Conservation (phyloP, 2,329 filamentous ascomycete genomes). For the Lasiodiplodia hormozganensis region DNA sequence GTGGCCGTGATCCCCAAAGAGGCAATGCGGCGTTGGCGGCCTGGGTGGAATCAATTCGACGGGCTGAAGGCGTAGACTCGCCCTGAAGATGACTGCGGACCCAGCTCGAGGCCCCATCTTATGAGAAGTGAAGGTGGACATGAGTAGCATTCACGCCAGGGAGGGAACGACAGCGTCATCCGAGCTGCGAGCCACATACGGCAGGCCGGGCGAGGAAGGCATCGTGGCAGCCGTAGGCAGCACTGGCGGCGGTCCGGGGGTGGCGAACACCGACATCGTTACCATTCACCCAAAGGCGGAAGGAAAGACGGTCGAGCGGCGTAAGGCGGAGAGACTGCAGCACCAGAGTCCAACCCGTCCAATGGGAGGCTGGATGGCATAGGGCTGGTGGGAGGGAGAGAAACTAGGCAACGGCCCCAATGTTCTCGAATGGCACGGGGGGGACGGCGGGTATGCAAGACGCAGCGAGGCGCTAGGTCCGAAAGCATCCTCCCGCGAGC, state of each 20-base stretch:
- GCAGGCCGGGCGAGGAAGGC: conserved; percentile 4
- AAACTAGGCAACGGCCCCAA: conserved; percentile 17
- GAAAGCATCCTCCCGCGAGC: conserved; percentile 5
- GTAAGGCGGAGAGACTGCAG: not conserved
- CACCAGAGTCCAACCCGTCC: not conserved
- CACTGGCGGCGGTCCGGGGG: conserved; percentile 8
- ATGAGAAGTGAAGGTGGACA: not conserved
- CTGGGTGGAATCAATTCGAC: not conserved
- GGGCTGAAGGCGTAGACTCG: not conserved
- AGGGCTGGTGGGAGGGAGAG: not conserved
- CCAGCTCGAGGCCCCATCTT: not conserved
- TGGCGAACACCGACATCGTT: conserved; percentile 12
- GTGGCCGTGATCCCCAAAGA: not conserved
- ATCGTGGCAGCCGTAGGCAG: conserved; percentile 17
- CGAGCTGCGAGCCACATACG: not conserved
- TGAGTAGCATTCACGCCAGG: not conserved
- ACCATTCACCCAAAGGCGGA: conserved; percentile 25
- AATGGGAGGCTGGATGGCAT: not conserved
- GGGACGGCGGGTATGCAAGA: conserved; percentile 8
- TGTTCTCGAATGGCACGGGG: not conserved
- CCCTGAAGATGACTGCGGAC: not conserved
- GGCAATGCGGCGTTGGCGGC: not conserved
- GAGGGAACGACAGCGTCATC: conserved; percentile 15
- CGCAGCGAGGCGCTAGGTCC: not conserved
- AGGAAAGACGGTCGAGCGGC: conserved; percentile 1